Evolutionary conservation across 2,329 filamentous ascomycete species (phyloP).

Genomic region (Endocalyx cinctus): DNA sequence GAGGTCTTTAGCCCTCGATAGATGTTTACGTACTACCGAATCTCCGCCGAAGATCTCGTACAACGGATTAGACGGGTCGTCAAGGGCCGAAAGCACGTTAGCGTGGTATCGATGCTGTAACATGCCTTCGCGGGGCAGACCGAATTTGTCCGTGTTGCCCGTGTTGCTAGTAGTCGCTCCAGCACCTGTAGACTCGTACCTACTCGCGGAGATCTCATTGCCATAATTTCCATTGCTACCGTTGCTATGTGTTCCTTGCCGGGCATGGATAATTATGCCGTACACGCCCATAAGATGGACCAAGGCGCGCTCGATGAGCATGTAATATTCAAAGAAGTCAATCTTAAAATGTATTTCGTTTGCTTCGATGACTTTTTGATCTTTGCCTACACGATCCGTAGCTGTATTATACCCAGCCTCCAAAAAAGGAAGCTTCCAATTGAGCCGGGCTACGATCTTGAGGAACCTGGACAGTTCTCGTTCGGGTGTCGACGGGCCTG

Average conservation of each 20-base stretch:
- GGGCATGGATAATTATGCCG: slow-evolving; percentile 43
- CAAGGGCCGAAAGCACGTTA: slow-evolving; percentile 61
- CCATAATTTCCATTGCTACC: slow-evolving; percentile 6
- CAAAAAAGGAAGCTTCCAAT: slow-evolving; percentile 61
- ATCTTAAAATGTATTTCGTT: slow-evolving; percentile 68
- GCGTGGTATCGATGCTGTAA: slow-evolving; percentile 60
- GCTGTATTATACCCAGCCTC: slow-evolving; percentile 53
- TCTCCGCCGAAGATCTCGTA: slow-evolving; percentile 46
- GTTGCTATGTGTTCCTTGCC: slow-evolving; percentile 4
- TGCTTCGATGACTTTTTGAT: slow-evolving; percentile 23
- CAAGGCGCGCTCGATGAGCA: slow-evolving; percentile 65
- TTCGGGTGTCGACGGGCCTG: slow-evolving; percentile 11
- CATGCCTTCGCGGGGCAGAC: slow-evolving; percentile 7
- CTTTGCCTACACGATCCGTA: slow-evolving; percentile 32
- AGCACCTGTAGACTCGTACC: slow-evolving; percentile 19
- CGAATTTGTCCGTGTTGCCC: slow-evolving; percentile 2
- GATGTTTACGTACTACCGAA: slow-evolving; percentile 51
- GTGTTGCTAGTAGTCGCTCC: neutral
- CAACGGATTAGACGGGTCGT: slow-evolving; percentile 53
- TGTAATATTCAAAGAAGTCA: slow-evolving; percentile 74
- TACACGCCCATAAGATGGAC: slow-evolving; percentile 63
- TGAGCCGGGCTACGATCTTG: slow-evolving; percentile 55
- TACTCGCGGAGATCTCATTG: slow-evolving; percentile 7
- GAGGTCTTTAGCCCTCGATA: slow-evolving; percentile 64
- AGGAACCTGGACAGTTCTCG: slow-evolving; percentile 52